A percentile compares a stretch with the other conserved stretches of the same genome.
Conservation (phyloP, 495 filamentous ascomycete species). For the Cenococcum geophilum region DNA sequence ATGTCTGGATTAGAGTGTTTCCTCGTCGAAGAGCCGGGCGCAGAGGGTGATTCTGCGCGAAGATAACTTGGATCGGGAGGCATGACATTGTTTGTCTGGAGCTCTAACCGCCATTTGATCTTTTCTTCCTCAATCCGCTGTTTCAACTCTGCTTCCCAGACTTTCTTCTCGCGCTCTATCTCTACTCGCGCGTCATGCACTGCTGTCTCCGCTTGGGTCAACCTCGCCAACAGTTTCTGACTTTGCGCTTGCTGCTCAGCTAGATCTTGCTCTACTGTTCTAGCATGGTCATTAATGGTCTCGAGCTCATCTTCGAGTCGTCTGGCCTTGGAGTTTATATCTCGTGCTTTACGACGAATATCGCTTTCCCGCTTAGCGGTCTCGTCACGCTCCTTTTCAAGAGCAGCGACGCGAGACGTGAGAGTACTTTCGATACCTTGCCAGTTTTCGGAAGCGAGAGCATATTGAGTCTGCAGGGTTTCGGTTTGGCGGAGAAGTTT, state of each 20-base stretch:
- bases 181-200: constrained; percentile 53
- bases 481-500: constrained; percentile 92
- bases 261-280: constrained; percentile 53
- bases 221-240: constrained; percentile 55
- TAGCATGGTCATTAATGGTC: constrained; percentile 55
- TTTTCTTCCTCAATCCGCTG: constrained; percentile 67
- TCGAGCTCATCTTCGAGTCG: constrained; percentile 80
- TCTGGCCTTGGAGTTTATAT: constrained; percentile 67
- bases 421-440: constrained; percentile 86
- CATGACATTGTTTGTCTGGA: constrained; percentile 10
- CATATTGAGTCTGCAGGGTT: constrained; percentile 92
- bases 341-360: constrained; percentile 75
- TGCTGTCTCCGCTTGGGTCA: constrained; percentile 60
- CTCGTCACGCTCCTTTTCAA: constrained; percentile 91
- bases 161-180: constrained; percentile 64
- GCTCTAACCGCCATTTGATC: constrained; percentile 64
- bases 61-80: constrained; percentile 15
- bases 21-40: constrained; percentile 15
- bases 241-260: constrained; percentile 57
- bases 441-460: constrained; percentile 94
- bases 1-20: constrained; percentile 27
- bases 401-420: constrained; percentile 59
- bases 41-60: constrained; percentile 28
- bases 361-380: constrained; percentile 75
- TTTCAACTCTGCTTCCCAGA: constrained; percentile 54